Conservation (phyloP, 139 green algal species). For the Trebouxia sp. region DNA sequence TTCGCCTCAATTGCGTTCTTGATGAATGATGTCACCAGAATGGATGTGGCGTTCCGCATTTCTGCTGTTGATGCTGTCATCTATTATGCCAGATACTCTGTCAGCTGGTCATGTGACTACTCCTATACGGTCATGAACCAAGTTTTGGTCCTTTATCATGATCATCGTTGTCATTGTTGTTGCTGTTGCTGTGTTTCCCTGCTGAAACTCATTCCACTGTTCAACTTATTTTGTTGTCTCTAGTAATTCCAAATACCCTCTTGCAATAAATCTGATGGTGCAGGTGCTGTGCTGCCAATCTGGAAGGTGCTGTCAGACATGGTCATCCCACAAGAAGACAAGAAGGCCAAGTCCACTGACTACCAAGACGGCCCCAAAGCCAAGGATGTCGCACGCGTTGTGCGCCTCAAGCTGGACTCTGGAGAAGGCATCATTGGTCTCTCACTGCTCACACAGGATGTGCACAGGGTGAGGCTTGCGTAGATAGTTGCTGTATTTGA, state of each 20-base stretch:
- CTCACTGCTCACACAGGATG: neutral
- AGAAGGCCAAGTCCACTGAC: neutral
- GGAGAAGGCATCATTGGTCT: conserved; percentile 2
- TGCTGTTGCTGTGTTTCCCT: neutral
- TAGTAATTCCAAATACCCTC: neutral
- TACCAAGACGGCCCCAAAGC: neutral
- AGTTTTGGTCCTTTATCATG: no score
- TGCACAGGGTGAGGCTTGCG: neutral
- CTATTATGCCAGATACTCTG: no score
- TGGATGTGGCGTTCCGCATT: no score
- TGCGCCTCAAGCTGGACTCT: conserved; percentile 22
- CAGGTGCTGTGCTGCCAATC: conserved; percentile 41
- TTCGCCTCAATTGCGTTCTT: no score
- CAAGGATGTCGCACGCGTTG: conserved; percentile 2
- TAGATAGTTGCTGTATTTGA: neutral
- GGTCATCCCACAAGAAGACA: conserved; percentile 13
- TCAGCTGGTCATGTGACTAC: no score
- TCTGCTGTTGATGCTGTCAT: no score
- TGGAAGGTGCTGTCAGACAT: conserved; percentile 22
- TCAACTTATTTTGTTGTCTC: neutral
- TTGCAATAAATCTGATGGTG: neutral
- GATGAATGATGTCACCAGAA: no score
- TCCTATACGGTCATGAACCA: no score
- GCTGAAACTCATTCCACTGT: neutral
- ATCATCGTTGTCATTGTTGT: no score